These are phyloP conservation scores for Tetrastigma voinierianum DNA, from an alignment of 164 flowering plant species.

Conservation along the genomic window DNA sequence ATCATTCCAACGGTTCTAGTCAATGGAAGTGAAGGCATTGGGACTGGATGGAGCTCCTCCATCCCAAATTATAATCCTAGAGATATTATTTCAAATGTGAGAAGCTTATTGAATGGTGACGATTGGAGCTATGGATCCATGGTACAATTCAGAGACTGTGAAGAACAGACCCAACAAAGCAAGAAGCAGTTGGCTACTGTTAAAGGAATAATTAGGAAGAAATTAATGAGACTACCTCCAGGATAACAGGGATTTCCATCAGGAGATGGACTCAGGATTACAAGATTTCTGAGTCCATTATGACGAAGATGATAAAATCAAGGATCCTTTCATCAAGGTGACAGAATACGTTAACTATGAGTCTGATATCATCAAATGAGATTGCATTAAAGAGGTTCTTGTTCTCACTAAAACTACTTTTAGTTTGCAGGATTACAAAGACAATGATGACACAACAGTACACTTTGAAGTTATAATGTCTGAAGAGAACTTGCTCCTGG, in stretches of 20 bases:
- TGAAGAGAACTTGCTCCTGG: constrained; percentile 51
- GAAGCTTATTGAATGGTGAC: constrained; percentile 60
- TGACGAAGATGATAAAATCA: constrained; percentile 52
- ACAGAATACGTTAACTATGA: not conserved
- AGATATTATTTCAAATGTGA: constrained; percentile 72
- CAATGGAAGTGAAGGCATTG: constrained; percentile 99
- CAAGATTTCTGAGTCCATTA: constrained; percentile 58
- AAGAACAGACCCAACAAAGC: constrained; percentile 55
- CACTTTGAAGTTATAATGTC: constrained; percentile 60
- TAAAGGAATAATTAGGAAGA: constrained; percentile 73
- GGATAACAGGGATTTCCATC: constrained; percentile 77
- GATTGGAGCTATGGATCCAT: constrained; percentile 90
- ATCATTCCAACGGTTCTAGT: constrained; percentile 78
- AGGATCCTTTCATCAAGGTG: constrained; percentile 83
- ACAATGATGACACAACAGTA: constrained; percentile 55
- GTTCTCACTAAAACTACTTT: not conserved
- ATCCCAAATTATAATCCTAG: constrained; percentile 89
- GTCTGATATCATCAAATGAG: no score
- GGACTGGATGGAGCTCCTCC: constrained; percentile 96
- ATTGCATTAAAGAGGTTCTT: no score
- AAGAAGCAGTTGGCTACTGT: constrained; percentile 62
- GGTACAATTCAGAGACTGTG: constrained; percentile 92
- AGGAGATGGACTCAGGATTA: constrained; percentile 91
- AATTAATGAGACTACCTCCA: constrained; percentile 60
- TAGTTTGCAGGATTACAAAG: constrained; percentile 55